Percentiles rank a stretch among this genome's conserved stretches.
Conservation (phyloP, 2,329 filamentous ascomycete genomes). For the Stagonosporopsis cucurbitacearum region DNA sequence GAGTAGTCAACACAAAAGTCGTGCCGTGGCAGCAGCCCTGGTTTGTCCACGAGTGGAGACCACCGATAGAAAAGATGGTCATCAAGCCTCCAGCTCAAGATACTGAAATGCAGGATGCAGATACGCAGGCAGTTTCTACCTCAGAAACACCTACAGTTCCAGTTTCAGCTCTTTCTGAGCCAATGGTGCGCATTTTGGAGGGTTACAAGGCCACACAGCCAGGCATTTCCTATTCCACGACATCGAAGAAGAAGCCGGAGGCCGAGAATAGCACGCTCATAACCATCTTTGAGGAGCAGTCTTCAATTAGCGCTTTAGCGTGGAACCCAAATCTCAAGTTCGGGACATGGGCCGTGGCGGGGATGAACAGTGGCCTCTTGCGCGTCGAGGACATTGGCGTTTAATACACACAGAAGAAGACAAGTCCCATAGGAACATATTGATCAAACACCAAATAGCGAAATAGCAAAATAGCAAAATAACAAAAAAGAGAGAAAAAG, state of each 20-base stretch:
- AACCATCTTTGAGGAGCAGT: slow-evolving; percentile 55
- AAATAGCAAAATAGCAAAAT: too few relatives aligned
- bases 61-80: slow-evolving; percentile 22
- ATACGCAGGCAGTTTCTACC: not conserved
- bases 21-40: slow-evolving; percentile 62
- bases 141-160: slow-evolving; percentile 9
- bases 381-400: slow-evolving; percentile 57
- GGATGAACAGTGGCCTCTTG: slow-evolving; percentile 56
- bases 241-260: slow-evolving; percentile 25
- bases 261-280: slow-evolving; percentile 43
- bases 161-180: slow-evolving; percentile 23
- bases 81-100: slow-evolving; percentile 2
- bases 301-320: slow-evolving; percentile 52
- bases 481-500: too few relatives aligned
- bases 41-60: slow-evolving; percentile 65
- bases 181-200: slow-evolving; percentile 49
- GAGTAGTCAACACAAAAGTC: slow-evolving; percentile 58
- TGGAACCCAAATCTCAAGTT: slow-evolving; percentile 60
- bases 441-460: not conserved
- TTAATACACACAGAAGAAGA: not conserved
- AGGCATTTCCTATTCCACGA: slow-evolving; percentile 29
- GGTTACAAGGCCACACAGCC: slow-evolving; percentile 49
- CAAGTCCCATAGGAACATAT: not conserved
- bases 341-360: slow-evolving; percentile 60
- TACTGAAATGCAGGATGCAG: not conserved